Evolutionary conservation across 2,329 filamentous ascomycete species (phyloP), one percentile per base, ranked within the genome.

Genomic region (Pestalotiopsis sp.): DNA sequence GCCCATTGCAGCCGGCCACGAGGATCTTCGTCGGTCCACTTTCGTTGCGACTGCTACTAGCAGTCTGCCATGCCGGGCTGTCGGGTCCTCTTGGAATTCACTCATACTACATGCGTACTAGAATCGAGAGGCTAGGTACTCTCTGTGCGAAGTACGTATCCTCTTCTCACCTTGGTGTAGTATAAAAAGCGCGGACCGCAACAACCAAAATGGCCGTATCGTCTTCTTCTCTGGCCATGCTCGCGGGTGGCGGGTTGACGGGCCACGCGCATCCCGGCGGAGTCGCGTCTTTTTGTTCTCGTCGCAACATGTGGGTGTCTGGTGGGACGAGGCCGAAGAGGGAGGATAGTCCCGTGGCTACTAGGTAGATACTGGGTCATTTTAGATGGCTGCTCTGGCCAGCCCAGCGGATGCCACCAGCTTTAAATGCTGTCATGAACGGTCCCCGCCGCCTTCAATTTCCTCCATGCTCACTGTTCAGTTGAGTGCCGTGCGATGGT

Each of bases 1-100:
- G 59, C 7, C 27, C 31, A 20, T 36, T 14, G 27, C 59, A 36
- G 13, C 27, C 20, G 57, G 23, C 23, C 27, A 36, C 27, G 57
- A 62, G 59, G 59, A 31, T 62, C 59, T 31, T 38, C 41, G 17
- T 27, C 20, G 59, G 57, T 39, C 59, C 59, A 62, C 59, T 62
- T 39, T 17, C 27, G 36, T 62, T 62, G 59, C 59, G 31, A 62
- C 59, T 20, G 31, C 59, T 17, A 62, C 59, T 20, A 20, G 27
- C 59, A 20, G n/a, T 14, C 38, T 52, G 45, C 27, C 31, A 39
- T 27, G n/a, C 59, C 59, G n/a, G 31, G 31, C 36, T 62, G 59
- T 62, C 59, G 59, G 59, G 59, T 62, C 17, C 39, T 39, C 59
- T 59, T 14, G 27, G 57, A 23, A 59, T 59, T 36, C 31, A 36